Conservation (phyloP, 192 early-diverging fungal genomes). For the Backusella morwellensis region DNA sequence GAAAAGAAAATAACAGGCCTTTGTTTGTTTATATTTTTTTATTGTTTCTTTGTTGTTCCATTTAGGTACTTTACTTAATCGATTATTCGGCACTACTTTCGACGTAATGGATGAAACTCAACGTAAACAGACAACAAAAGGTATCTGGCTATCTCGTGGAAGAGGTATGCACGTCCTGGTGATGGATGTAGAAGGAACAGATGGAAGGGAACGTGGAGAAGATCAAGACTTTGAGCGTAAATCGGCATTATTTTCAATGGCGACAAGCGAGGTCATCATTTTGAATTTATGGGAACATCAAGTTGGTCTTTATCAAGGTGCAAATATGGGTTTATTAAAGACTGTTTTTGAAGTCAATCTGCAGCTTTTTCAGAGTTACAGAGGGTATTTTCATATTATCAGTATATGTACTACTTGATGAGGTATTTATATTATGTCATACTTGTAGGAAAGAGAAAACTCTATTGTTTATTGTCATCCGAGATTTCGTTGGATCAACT, state of each 20-base stretch:
- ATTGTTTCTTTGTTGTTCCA: not conserved
- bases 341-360: conserved; percentile 99
- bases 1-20: not conserved
- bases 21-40: not conserved
- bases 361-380: conserved; percentile 86
- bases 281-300: conserved; percentile 99
- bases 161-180: conserved; percentile 82
- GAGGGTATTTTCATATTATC: conserved; percentile 44
- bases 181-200: conserved; percentile 98
- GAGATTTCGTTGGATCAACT: conserved; percentile 90
- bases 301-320: conserved; percentile 98
- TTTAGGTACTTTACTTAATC: conserved; percentile 89
- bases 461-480: conserved; percentile 92
- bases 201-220: conserved; percentile 97
- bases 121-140: conserved; percentile 94
- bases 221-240: conserved; percentile 99
- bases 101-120: conserved; percentile 91
- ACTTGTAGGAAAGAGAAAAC: conserved; percentile 78
- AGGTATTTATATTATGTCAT: not conserved
- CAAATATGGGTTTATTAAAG: conserved; percentile 99
- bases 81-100: conserved; percentile 92
- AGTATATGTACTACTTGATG: not conserved
- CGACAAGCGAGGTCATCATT: conserved; percentile 91
- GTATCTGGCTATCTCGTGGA: conserved; percentile 93
- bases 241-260: conserved; percentile 95